Percentiles rank a stretch among this genome's conserved stretches.
These are phyloP conservation scores for Dendrobium nobile DNA, from an alignment of 106 monocot species.

Conservation along the genomic window DNA sequence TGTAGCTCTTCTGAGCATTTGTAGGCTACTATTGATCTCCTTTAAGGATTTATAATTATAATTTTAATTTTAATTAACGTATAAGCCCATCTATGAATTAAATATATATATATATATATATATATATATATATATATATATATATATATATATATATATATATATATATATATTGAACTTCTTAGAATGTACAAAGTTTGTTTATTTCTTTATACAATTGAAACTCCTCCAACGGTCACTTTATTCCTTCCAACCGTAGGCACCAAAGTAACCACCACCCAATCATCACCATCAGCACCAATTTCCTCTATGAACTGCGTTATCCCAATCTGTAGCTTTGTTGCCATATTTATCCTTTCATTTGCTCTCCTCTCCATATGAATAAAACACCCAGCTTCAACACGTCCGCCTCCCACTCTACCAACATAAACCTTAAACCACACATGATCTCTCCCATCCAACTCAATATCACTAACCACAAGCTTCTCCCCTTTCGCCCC, in stretches of 20 bases:
- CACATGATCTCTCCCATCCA: background rate
- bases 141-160: too few relatives aligned
- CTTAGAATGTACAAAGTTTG: too few relatives aligned
- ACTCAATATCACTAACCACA: background rate
- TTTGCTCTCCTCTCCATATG: background rate
- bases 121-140: too few relatives aligned
- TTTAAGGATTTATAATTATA: too few relatives aligned
- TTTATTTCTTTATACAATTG: background rate
- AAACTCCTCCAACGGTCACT: background rate
- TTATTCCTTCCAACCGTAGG: background rate
- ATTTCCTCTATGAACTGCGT: background rate
- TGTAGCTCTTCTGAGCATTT: too few relatives aligned
- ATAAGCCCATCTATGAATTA: too few relatives aligned
- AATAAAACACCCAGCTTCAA: background rate
- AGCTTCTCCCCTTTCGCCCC: background rate
- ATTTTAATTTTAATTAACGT: too few relatives aligned
- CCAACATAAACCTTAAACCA: conserved; percentile 7
- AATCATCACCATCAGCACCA: background rate
- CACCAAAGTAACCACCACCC: background rate
- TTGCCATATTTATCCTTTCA: background rate
- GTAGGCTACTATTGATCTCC: too few relatives aligned
- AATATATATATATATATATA: too few relatives aligned
- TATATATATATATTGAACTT: too few relatives aligned
- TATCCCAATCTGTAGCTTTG: background rate
- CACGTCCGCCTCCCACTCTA: background rate